Base-by-base conservation (phyloP, 176 grass and related monocot species). In the Cenchrus purpureus region DNA sequence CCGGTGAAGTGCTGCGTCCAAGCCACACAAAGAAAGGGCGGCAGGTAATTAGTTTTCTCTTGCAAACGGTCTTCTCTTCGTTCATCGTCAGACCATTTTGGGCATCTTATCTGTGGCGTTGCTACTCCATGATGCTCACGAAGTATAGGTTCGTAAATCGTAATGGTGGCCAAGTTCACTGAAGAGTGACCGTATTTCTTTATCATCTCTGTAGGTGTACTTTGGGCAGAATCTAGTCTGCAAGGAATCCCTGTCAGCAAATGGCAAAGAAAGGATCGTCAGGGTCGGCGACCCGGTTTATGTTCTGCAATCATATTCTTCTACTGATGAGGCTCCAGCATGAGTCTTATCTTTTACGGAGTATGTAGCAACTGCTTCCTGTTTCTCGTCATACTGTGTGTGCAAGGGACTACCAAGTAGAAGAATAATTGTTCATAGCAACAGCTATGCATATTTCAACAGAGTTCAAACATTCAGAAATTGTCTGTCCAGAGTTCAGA, bases 171-270 rank as follows among this genome's bases (percentile, higher is more conserved):
- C 2, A 10, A n/a, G n/a, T 20, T 49, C 25, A 49, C 43, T 78
- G 19, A 82, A 12, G 17, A 7, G 3, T 34, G 7, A 55, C 22
- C 12, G 9, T 57, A 4, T 10, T 59, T 59, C 73, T 72, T 12
- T 7, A 71, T 77, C 15, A 1, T 29, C 56, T 65, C 10, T 86
- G 8, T 79, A 95, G 96, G 93, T 94, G 0, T 98, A 84, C 55
- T 95, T 98, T 65, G 89, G 93, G 17, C 93, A 98, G 45, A 95
- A 95, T 91, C 50, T 98, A 77, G 91, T 95, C 44, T 95, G 91
- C 81, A 87, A 87, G 81, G 93, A 95, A 53, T 94, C 89, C 57
- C 66, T 20, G 16, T 68, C 40, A 70, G 19, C 9, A 46, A 20
- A 70, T n/a, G 68, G 68, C 17, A 70, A 70, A 12, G 42, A 42